A percentile compares a stretch with the other conserved stretches of the same genome.
These are phyloP conservation scores for Sanghuangporus baumii DNA, from an alignment of 1,284 basidiomycete species.

Conservation along the genomic window DNA sequence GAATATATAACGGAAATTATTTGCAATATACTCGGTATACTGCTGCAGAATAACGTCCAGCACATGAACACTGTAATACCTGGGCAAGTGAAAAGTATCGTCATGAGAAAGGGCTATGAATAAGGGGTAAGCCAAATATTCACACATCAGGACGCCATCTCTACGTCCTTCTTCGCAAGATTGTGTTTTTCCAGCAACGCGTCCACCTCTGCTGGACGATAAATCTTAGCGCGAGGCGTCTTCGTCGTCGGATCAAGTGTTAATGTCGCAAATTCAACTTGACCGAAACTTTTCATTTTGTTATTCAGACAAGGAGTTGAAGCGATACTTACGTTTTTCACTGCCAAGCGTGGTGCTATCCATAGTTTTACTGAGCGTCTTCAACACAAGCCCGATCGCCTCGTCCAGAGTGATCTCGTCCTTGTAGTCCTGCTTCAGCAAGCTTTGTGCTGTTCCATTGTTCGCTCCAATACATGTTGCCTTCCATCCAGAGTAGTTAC, in stretches of 20 bases:
- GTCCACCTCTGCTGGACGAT: constrained; percentile 88
- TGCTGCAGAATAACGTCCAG: too few species aligned
- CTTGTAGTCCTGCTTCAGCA: constrained; percentile 98
- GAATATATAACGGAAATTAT: too few species aligned
- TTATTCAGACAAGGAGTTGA: background rate
- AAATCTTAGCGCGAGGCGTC: constrained; percentile 88
- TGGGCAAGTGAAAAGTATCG: too few species aligned
- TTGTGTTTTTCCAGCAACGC: constrained; percentile 79
- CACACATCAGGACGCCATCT: constrained; percentile 6
- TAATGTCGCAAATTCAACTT: constrained; percentile 97
- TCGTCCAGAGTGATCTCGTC: constrained; percentile 89
- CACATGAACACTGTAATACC: too few species aligned
- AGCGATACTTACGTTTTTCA: constrained; percentile 74
- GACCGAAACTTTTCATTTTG: background rate
- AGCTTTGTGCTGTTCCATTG: constrained; percentile 89
- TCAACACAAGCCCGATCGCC: constrained; percentile 87
- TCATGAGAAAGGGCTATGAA: too few species aligned
- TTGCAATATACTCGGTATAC: too few species aligned
- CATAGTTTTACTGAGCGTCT: constrained; percentile 99
- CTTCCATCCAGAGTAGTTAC: constrained; percentile 99
- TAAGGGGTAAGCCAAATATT: background rate
- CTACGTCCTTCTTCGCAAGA: constrained; percentile 65
- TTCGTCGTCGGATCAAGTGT: constrained; percentile 77
- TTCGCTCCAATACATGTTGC: constrained; percentile 97
- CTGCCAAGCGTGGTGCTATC: constrained; percentile 94